phyloP scores from a whole-genome alignment of 31 red algal species.

The Bonnemaisonia californica region DNA sequence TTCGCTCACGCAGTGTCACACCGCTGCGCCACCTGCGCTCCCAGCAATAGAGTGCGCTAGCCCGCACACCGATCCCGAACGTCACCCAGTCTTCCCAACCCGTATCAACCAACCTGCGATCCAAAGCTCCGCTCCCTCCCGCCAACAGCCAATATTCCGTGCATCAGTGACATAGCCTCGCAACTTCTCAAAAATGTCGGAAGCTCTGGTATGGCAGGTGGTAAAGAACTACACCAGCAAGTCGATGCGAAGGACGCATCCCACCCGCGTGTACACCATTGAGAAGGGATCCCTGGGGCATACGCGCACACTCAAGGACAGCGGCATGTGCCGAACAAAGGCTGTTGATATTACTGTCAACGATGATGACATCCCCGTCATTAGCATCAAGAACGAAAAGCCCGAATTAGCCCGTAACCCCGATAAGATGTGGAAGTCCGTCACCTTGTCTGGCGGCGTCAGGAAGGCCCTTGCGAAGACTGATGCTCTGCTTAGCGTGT shows the following conservation, averaged over 20 bases:
- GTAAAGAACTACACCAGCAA: constrained; percentile 43
- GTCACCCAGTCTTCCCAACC: too few species aligned
- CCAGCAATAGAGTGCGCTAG: too few species aligned
- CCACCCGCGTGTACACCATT: constrained; percentile 17
- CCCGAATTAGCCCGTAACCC: constrained; percentile 46
- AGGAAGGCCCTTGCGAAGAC: constrained; percentile 49
- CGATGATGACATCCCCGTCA: constrained; percentile 47
- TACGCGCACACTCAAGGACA: constrained; percentile 31
- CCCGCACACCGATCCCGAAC: too few species aligned
- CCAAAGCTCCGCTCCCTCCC: too few species aligned
- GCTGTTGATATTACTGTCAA: constrained; percentile 64
- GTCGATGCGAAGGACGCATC: constrained; percentile 33
- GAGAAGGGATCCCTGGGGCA: constrained; percentile 67
- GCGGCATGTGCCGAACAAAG: constrained; percentile 37
- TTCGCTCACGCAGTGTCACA: too few species aligned
- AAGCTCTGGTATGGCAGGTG: constrained; percentile 62
- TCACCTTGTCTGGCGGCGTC: constrained; percentile 56
- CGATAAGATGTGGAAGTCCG: constrained; percentile 64
- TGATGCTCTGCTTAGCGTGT: constrained; percentile 35
- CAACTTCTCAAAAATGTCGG: constrained; percentile 66
- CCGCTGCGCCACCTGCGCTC: too few species aligned
- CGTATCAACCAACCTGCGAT: too few species aligned
- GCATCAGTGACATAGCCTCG: too few species aligned
- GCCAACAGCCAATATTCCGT: too few species aligned
- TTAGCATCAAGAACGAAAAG: constrained; percentile 63